Conservation (phyloP, 1,139 yeast species). For the Scheffersomyces insectosa region DNA sequence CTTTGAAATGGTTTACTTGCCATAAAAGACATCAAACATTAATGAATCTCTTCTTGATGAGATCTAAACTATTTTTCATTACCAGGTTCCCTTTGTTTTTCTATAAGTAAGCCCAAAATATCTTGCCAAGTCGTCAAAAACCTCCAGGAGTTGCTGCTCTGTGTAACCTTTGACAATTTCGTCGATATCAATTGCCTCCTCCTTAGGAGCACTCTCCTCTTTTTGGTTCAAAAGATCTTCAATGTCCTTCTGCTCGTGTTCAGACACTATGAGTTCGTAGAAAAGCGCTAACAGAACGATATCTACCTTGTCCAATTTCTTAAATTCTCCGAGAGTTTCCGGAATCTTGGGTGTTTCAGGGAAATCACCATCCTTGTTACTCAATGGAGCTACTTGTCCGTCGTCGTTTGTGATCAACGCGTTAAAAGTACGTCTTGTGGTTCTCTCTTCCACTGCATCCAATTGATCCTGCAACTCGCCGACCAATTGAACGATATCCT, state of each 20-base stretch:
- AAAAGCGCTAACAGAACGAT: slow-evolving; percentile 61
- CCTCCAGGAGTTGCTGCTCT: slow-evolving; percentile 41
- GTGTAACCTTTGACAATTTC: slow-evolving; percentile 33
- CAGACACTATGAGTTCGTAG: slow-evolving; percentile 65
- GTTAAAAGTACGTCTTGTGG: slow-evolving; percentile 60
- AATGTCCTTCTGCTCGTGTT: slow-evolving; percentile 47
- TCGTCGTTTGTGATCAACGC: slow-evolving; percentile 15
- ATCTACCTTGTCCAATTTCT: slow-evolving; percentile 39
- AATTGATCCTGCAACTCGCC: slow-evolving; percentile 89
- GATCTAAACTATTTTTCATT: slow-evolving; percentile 1
- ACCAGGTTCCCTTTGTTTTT: slow-evolving; percentile 38
- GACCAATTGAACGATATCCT: slow-evolving; percentile 69
- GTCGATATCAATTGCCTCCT: slow-evolving; percentile 36
- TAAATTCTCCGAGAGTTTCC: slow-evolving; percentile 54
- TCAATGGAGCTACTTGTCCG: slow-evolving; percentile 12
- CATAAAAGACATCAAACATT: neutral
- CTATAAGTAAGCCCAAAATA: slow-evolving; percentile 64
- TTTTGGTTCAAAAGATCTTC: slow-evolving; percentile 35
- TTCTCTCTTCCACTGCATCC: slow-evolving; percentile 67
- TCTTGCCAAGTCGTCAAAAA: slow-evolving; percentile 66
- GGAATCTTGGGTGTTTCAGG: slow-evolving; percentile 54
- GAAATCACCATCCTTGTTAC: slow-evolving; percentile 56
- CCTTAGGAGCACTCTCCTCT: slow-evolving; percentile 13
- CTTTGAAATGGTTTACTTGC: too few species aligned
- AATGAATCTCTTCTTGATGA: neutral